Evolutionary conservation across 1,284 basidiomycete species (phyloP), one percentile per base, ranked within the genome.

Genomic region (Neonothopanus nambi): DNA sequence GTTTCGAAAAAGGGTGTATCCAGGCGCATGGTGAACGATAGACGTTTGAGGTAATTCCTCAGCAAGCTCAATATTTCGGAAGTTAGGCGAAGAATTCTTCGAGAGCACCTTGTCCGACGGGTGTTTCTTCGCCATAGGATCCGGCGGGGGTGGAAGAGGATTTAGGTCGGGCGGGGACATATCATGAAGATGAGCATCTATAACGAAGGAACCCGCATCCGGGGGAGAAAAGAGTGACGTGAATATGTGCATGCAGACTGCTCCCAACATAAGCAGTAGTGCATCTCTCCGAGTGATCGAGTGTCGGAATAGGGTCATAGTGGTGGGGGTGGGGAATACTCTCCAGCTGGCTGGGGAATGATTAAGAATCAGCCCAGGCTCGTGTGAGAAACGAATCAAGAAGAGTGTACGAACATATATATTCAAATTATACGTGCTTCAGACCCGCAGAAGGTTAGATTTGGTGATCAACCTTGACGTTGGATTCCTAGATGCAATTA

Each of bases 1-100:
- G 62, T 91, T 82, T 42, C 80, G 78, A 66, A 91, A 90, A 30
- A 93, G 69, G 0, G 91, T 92, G 89, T 90, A 93, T 39, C 91
- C 91, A 39, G 84, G 83, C 13, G 81, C 82, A 54, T 87, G 85
- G n/a, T 79, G 73, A 9, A 82, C 64, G 20, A 87, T 62, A 12
- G 73, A 70, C 0, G 86, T 87, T 51, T 75, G 70, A 0, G 80
- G 79, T 5, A 85, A 61, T 15, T 65, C 60, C 18, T 56, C 8
- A 17, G 48, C 41, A 42, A 55, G 30, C 41, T 55, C 39, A 36
- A 56, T 37, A 48, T 3, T 11, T 3, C 13, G 30, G 30, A 9
- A 9, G 30, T 33, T 33, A 3, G 8, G 49, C n/a, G 51, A 17
- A 11, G 53, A 15, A 15, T 11, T 23, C 43, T 48, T 35, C 23